Conservation (phyloP, 495 filamentous ascomycete species). For the Elasticomyces elasticus region DNA sequence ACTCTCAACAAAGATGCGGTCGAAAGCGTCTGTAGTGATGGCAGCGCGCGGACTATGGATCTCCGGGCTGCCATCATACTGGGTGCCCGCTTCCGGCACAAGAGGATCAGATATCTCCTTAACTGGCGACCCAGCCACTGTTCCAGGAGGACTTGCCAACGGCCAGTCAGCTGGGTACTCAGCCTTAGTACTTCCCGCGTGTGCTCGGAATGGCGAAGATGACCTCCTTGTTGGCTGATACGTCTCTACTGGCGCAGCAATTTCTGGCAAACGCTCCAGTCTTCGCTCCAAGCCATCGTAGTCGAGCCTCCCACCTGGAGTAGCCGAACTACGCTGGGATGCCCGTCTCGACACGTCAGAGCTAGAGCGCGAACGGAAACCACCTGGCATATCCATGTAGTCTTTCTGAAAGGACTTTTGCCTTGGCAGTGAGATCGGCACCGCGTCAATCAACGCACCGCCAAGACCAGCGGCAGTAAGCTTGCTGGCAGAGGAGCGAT, state of each 20-base stretch:
- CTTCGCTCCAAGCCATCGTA: background rate
- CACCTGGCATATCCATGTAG: constrained; percentile 11
- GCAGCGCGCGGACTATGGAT: background rate
- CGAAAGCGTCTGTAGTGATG: constrained; percentile 16
- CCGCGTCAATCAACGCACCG: background rate
- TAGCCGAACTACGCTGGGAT: background rate
- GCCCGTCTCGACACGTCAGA: background rate
- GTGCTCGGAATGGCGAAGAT: background rate
- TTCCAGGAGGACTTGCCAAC: constrained; percentile 4
- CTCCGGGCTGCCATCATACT: constrained; percentile 4
- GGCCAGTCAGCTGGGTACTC: constrained; percentile 17
- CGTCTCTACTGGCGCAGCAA: constrained; percentile 1
- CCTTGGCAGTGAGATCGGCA: background rate
- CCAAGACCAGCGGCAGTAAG: too few relatives aligned
- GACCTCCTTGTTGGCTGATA: constrained; percentile 3
- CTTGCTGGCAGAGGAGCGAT: background rate
- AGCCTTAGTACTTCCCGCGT: background rate
- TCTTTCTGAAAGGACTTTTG: background rate
- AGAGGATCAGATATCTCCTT: background rate
- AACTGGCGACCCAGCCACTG: constrained; percentile 3
- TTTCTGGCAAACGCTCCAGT: background rate
- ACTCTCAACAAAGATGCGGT: constrained; percentile 17
- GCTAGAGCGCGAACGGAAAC: constrained; percentile 4
- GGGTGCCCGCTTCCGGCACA: background rate
- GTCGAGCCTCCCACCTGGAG: background rate